Percentiles rank a stretch among this genome's conserved stretches.
These are phyloP conservation scores for Epichloe elymi DNA, from an alignment of 2,329 filamentous ascomycete genomes.

Conservation along the genomic window DNA sequence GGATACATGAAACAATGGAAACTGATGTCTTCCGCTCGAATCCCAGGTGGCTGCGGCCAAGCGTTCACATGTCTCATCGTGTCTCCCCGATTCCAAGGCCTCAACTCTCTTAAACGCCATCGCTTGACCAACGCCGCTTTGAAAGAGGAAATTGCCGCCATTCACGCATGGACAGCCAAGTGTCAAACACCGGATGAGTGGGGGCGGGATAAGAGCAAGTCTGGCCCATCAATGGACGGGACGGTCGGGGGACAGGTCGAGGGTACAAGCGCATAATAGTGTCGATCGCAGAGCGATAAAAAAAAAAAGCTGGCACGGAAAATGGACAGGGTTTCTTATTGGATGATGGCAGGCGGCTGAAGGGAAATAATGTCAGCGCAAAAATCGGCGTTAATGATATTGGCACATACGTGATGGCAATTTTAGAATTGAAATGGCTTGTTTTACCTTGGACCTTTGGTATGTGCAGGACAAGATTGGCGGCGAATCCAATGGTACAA, in stretches of 20 bases:
- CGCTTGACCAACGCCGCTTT: slow-evolving; percentile 73
- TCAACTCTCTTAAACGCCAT: slow-evolving; percentile 70
- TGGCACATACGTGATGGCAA: too few relatives aligned
- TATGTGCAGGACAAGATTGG: too few relatives aligned
- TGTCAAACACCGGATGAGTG: slow-evolving; percentile 88
- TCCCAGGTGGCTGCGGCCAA: slow-evolving; percentile 45
- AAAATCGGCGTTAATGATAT: too few relatives aligned
- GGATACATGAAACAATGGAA: not conserved
- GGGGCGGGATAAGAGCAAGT: slow-evolving; percentile 45
- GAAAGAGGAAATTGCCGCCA: slow-evolving; percentile 76
- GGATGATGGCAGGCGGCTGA: too few relatives aligned
- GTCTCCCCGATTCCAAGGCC: slow-evolving; percentile 55
- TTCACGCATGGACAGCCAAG: slow-evolving; percentile 91
- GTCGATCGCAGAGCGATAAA: not conserved
- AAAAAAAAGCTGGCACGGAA: not conserved
- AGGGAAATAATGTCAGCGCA: not conserved
- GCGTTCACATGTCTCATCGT: slow-evolving; percentile 47
- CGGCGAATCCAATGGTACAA: too few relatives aligned
- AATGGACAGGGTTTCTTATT: not conserved
- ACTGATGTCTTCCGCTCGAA: not conserved
- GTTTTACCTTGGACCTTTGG: too few relatives aligned
- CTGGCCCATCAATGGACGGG: slow-evolving; percentile 28
- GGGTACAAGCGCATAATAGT: slow-evolving; percentile 10
- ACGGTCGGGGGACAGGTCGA: slow-evolving; percentile 31
- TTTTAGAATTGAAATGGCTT: too few relatives aligned